Evolutionary conservation across 805 yeast genomes (phyloP), one percentile per base, ranked within the genome.

Genomic region (Cyberlindnera maritima): DNA sequence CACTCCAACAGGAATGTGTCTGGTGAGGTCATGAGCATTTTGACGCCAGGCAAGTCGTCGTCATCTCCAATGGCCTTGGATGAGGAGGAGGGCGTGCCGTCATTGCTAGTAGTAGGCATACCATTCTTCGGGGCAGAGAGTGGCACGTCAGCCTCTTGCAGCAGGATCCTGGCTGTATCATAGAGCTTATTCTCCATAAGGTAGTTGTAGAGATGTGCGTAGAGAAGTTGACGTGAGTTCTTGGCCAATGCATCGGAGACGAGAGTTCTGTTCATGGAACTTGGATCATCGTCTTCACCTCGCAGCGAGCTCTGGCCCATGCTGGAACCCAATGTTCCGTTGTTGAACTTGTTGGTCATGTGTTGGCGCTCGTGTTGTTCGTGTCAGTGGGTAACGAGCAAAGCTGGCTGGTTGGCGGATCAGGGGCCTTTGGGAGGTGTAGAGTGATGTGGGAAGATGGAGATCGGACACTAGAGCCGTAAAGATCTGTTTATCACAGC

Each of bases 201-300:
- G 55, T 79, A 78, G 50, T 75, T 70, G 59, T 77, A 78, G 9
- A 79, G 62, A 54, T 77, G 80, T 0, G 81, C 80, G 51, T 76
- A 65, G 14, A 79, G 60, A 33, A 79, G 63, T 51, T 77, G 79
- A 40, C 73, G 71, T 10, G 78, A 71, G 56, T 75, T 75, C 50
- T 69, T 68, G 0, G 79, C 79, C 56, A 70, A 60, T 0, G 75
- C 69, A 56, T 73, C 77, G 1, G 75, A 70, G 1, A 71, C 75
- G 4, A 66, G 56, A 12, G 56, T 51, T n/a, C 52, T 46, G 14
- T 36, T 45, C 10, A 32, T n/a, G 9, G 43, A 15, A 20, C 31
- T 21, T 17, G 48, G 42, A 20, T 49, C 50, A 12, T 52, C 50
- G 19, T 37, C 44, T 14, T 21, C 46, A 11, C 29, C 18, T 3